Conservation (phyloP, 768 basidiomycete species). For the Naematelia aurantialba region DNA sequence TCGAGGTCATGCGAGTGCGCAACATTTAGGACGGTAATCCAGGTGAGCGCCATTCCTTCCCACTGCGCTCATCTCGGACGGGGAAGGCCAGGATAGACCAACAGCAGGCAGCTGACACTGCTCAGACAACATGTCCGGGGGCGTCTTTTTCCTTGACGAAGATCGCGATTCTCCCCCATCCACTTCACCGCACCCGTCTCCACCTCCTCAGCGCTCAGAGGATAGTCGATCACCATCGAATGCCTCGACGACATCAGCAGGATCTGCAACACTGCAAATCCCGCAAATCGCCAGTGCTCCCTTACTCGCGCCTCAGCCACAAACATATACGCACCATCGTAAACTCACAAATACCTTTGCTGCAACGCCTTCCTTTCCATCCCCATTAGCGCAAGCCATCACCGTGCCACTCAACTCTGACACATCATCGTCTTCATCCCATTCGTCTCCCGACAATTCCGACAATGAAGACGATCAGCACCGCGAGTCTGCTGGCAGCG, state of each 20-base stretch:
- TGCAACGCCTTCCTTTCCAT: conserved; percentile 41
- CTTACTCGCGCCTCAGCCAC: conserved; percentile 23
- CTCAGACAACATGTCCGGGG: conserved; percentile 24
- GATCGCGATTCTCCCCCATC: conserved; percentile 26
- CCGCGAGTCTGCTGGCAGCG: conserved; percentile 15
- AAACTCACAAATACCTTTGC: conserved; percentile 34
- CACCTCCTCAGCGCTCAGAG: conserved; percentile 3
- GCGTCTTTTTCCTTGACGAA: conserved; percentile 39
- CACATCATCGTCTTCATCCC: conserved; percentile 33
- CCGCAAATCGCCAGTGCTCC: conserved; percentile 4
- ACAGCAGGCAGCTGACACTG: background rate
- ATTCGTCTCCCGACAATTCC: conserved; percentile 21
- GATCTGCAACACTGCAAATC: conserved; percentile 12
- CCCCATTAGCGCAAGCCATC: conserved; percentile 39
- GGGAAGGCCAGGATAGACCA: background rate
- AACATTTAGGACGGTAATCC: background rate
- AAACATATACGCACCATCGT: conserved; percentile 15
- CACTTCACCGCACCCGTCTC: conserved; percentile 20
- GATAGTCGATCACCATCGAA: conserved; percentile 1
- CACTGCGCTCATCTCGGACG: background rate
- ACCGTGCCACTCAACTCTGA: conserved; percentile 38
- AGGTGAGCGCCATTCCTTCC: background rate
- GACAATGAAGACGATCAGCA: conserved; percentile 30
- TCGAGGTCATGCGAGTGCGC: background rate
- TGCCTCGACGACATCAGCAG: background rate